Percentiles rank a stretch among this genome's conserved stretches.
Conservation (phyloP, 352 stramenopile genomes). For the Phytophthora agathidicida region DNA sequence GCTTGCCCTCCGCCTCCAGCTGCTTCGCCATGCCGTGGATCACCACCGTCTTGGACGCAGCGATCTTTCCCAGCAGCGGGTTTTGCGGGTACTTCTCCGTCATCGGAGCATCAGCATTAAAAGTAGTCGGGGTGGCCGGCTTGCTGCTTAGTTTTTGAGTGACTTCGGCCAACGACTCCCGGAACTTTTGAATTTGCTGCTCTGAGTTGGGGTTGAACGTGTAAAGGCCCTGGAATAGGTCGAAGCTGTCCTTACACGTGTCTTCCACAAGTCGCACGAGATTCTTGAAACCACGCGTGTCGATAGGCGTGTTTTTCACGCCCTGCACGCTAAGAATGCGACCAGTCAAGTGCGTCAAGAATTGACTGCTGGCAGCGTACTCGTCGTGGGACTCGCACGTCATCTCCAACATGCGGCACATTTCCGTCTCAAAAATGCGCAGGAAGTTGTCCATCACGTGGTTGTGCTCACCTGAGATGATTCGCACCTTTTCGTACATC, state of each 20-base stretch:
- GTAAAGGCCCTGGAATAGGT: constrained; percentile 98
- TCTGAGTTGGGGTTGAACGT: constrained; percentile 96
- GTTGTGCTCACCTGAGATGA: constrained; percentile 64
- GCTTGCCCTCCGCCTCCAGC: constrained; percentile 93
- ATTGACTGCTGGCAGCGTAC: constrained; percentile 97
- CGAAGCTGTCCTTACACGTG: constrained; percentile 97
- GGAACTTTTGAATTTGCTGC: constrained; percentile 81
- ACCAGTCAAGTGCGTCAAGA: constrained; percentile 98
- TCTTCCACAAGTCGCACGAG: constrained; percentile 97
- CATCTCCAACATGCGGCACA: constrained; percentile 97
- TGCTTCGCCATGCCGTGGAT: constrained; percentile 97
- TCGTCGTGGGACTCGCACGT: constrained; percentile 96
- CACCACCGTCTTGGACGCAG: constrained; percentile 92
- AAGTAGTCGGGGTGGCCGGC: not conserved
- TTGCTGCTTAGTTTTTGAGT: constrained; percentile 44
- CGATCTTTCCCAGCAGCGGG: constrained; percentile 85
- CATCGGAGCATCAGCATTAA: constrained; percentile 26
- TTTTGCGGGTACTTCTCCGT: constrained; percentile 71
- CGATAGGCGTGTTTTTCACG: constrained; percentile 91
- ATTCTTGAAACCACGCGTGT: constrained; percentile 97
- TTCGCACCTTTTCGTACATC: constrained; percentile 95
- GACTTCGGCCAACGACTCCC: constrained; percentile 65
- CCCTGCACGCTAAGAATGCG: constrained; percentile 93
- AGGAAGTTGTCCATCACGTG: constrained; percentile 91
- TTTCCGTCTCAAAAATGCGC: constrained; percentile 95